Evolutionary conservation across 2,329 filamentous ascomycete species (phyloP), one percentile per base, ranked within the genome.

Genomic region (Verticillium isaacii): DNA sequence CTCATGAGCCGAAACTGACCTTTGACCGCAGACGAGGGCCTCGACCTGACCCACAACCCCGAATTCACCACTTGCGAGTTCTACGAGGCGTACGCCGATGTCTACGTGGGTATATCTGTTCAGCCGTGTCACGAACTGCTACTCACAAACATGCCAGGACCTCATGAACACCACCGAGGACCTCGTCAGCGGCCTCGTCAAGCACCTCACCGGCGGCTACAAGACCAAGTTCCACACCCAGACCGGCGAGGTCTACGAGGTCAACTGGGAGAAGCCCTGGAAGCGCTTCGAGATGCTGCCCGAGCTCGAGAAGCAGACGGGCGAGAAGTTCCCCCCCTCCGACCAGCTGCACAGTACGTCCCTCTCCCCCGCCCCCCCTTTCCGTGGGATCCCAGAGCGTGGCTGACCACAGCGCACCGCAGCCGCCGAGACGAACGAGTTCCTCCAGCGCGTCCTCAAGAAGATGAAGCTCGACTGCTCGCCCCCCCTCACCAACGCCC

Each of bases 51-150:
- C 8, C 95, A 99, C 83, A 99, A 98, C 82, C 95, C 91, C 45
- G 95, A 99, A 75, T 99, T 99, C 81, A 99, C 95, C 54, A 96
- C 92, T 32, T 92, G 92, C 75, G 95, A 99, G 77, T 98, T 98
- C 80, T 99, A 99, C 79, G 89, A 91, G 85, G 94, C 95, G 3
- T 98, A 93, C 68, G 90, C 90, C 61, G 93, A 97, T 76, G 87
- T 97, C 68, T 91, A 96, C 76, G 54, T 56, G 25, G 11, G 54
- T 34, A 17, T 9, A 7, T 7, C 8, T 32, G 14, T 34, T 25
- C 7, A 8, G 5, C 14, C 15, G n/a, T 6, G 95, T 8, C 2
- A 9, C n/a, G 23, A 12, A 8, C 8, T 6, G 11, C 19, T 12
- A 3, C 8, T 19, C 23, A 52, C 98, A 73, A 82, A 97, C 63